These are phyloP conservation scores for Botrytis galanthina DNA, from an alignment of 2,329 filamentous ascomycete genomes.

Conservation along the genomic window DNA sequence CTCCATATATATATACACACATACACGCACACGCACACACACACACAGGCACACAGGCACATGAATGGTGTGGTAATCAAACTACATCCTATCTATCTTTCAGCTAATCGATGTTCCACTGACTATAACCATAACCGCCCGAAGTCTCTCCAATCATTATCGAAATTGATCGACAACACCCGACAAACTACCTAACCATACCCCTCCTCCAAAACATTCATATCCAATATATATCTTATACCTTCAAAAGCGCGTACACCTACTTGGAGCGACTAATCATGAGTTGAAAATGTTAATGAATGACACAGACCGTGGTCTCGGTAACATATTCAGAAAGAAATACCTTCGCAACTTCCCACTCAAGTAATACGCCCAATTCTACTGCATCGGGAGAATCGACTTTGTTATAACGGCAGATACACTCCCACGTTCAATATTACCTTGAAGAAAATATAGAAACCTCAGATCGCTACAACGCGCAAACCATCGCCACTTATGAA, in stretches of 20 bases:
- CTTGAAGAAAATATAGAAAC: conserved; percentile 24
- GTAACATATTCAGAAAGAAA: conserved; percentile 20
- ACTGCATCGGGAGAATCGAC: conserved; percentile 23
- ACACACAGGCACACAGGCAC: neutral
- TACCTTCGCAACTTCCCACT: conserved; percentile 13
- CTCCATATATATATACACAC: neutral
- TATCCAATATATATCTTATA: conserved; percentile 6
- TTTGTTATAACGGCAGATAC: conserved; percentile 24
- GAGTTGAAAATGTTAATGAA: conserved; percentile 24
- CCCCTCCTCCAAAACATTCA: conserved; percentile 15
- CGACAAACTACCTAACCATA: conserved; percentile 9
- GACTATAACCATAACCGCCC: conserved; percentile 22
- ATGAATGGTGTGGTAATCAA: neutral
- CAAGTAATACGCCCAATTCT: conserved; percentile 24
- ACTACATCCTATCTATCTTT: conserved; percentile 4
- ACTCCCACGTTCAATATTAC: conserved; percentile 24
- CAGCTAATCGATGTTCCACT: conserved; percentile 18
- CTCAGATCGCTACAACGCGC: conserved; percentile 29
- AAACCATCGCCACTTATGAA: conserved; percentile 51
- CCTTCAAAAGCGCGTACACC: conserved; percentile 11
- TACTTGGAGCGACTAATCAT: conserved; percentile 13
- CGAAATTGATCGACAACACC: conserved; percentile 16
- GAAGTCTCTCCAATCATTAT: conserved; percentile 8
- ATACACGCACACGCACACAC: too few relatives aligned
- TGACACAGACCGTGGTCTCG: conserved; percentile 21